phyloP scores from a whole-genome alignment of 495 filamentous ascomycete genomes.

The Penicillium paxilli region DNA sequence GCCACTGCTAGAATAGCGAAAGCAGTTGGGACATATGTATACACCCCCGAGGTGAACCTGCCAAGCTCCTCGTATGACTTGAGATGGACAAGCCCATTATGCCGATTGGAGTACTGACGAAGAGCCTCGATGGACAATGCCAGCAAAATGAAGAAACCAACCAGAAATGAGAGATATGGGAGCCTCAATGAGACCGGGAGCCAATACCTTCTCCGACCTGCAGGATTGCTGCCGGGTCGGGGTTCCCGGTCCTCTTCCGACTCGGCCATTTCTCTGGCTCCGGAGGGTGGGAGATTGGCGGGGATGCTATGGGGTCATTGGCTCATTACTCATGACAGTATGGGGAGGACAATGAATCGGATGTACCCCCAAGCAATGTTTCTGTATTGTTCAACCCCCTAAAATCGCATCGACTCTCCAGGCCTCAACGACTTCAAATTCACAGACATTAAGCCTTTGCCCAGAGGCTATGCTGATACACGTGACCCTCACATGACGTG shows the following conservation, averaged over 20 bases:
- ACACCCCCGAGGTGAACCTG: conserved; percentile 8
- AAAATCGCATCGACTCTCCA: no score
- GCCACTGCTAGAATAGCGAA: conserved; percentile 17
- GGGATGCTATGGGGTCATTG: neutral
- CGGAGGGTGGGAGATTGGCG: neutral
- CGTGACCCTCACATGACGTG: no score
- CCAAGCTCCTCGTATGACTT: conserved; percentile 10
- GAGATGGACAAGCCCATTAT: conserved; percentile 18
- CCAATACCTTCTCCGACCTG: conserved; percentile 1
- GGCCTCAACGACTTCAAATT: no score
- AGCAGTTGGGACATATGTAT: conserved; percentile 21
- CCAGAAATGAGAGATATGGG: conserved; percentile 16
- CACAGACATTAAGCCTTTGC: no score
- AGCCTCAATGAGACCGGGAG: conserved; percentile 14
- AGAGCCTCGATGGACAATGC: conserved; percentile 8
- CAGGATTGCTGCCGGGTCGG: neutral
- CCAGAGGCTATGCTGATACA: no score
- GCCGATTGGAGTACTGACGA: conserved; percentile 16
- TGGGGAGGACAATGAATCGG: no score
- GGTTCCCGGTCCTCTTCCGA: neutral
- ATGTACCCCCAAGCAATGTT: no score
- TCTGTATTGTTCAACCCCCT: no score
- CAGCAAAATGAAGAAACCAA: conserved; percentile 15
- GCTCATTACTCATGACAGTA: no score
- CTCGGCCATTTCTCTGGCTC: conserved; percentile 1